Evolutionary conservation across 768 basidiomycete genomes (phyloP), one percentile per base, ranked within the genome.

Genomic region (Suillus ampliporus): DNA sequence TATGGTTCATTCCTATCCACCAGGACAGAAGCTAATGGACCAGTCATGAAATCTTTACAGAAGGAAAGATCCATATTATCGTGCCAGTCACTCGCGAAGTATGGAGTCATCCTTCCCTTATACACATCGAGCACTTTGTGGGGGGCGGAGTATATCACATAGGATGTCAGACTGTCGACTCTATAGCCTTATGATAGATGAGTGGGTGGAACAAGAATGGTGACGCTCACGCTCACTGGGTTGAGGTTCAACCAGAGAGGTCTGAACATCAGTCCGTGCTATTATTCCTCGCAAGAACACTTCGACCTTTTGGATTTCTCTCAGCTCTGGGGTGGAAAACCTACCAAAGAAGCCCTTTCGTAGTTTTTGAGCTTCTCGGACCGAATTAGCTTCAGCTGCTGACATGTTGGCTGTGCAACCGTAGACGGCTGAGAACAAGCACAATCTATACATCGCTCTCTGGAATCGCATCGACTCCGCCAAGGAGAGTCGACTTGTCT

Each of bases 391-490:
- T n/a, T n/a, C n/a, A n/a, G n/a, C n/a, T n/a, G n/a, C n/a, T n/a
- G n/a, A n/a, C n/a, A n/a, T n/a, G n/a, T n/a, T n/a, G n/a, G n/a
- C n/a, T n/a, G n/a, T n/a, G n/a, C n/a, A n/a, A n/a, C n/a, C n/a
- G n/a, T n/a, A n/a, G n/a, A n/a, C n/a, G n/a, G n/a, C n/a, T n/a
- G n/a, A n/a, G n/a, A n/a, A n/a, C n/a, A 74, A 46, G 71, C 69
- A 76, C 57, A 71, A 66, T 8, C 74, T 65, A 58, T 76, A 76
- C 58, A 74, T 38, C 5, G 72, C 77, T 21, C 71, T 56, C 11
- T 64, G 65, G 56, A 78, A 76, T 21, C 67, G 71, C 10, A 65
- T 14, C 19, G 76, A 75, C 65, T 83, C 80, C 9, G 38, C 54
- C 1, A 58, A 10, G 10, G 75, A 65, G 15, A 82, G 69, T 35